Evolutionary conservation across 345 rosid species (phyloP).

Genomic region (Ceriops tagal): DNA sequence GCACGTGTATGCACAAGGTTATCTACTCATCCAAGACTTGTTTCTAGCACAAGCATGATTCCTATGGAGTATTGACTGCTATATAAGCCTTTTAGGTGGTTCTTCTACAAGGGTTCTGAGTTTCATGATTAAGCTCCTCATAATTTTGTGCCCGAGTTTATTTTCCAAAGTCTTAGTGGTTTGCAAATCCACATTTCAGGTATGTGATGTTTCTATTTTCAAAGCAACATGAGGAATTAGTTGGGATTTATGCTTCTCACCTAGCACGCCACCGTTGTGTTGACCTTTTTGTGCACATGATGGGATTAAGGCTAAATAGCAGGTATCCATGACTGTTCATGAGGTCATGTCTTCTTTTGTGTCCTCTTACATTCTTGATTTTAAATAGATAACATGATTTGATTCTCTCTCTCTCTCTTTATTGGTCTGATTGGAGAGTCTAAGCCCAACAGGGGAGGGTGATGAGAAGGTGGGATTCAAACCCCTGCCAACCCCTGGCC

Average conservation of each 20-base stretch:
- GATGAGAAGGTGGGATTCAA: too few relatives aligned
- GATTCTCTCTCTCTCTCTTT: background rate
- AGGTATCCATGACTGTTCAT: constrained; percentile 44
- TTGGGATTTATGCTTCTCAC: constrained; percentile 96
- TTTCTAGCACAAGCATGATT: background rate
- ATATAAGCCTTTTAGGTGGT: background rate
- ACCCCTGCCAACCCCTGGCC: too few relatives aligned
- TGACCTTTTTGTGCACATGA: constrained; percentile 98
- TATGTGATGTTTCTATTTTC: constrained; percentile 91
- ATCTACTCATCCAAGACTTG: background rate
- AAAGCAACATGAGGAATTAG: constrained; percentile 90
- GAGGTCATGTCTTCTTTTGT: background rate
- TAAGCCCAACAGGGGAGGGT: too few relatives aligned
- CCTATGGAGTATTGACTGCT: background rate
- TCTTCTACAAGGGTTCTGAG: background rate
- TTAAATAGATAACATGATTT: background rate
- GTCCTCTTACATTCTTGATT: background rate
- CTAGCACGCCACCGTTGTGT: constrained; percentile 89
- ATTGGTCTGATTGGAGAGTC: too few relatives aligned
- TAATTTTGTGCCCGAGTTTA: background rate
- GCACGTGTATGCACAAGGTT: background rate
- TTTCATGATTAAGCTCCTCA: background rate
- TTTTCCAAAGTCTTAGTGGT: constrained; percentile 19
- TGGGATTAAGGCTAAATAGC: constrained; percentile 87
- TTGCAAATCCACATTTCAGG: constrained; percentile 50